Conservation (phyloP, 495 filamentous ascomycete genomes). For the Xylaria palmicola region DNA sequence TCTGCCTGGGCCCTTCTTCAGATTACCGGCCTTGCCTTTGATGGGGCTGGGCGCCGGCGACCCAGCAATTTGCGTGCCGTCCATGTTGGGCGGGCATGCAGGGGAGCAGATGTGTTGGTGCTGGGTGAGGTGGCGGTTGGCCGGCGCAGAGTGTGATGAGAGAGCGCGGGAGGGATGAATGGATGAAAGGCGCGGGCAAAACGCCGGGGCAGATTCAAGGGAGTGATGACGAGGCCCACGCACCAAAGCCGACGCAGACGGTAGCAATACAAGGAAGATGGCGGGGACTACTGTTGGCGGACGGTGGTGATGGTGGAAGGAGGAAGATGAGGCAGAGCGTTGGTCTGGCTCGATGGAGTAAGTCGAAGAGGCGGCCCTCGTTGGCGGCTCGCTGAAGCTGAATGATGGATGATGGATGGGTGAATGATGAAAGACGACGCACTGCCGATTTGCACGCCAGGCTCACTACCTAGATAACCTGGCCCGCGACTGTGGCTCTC, state of each 20-base stretch:
- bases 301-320: background rate
- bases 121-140: background rate
- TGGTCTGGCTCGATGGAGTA: background rate
- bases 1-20: conserved; percentile 22
- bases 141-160: background rate
- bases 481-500: background rate
- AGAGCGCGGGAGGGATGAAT: background rate
- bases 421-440: too few relatives aligned
- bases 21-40: conserved; percentile 26
- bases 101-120: background rate
- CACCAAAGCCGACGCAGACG: background rate
- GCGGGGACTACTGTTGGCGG: background rate
- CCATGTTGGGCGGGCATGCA: conserved; percentile 27
- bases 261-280: background rate
- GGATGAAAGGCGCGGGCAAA: background rate
- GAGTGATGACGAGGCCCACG: background rate
- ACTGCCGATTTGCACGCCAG: too few relatives aligned
- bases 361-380: background rate
- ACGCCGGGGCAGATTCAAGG: background rate
- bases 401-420: conserved; percentile 1
- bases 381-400: conserved; percentile 4
- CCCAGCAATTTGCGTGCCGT: conserved; percentile 26
- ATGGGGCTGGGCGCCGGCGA: conserved; percentile 34
- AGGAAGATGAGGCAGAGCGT: background rate
- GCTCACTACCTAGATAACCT: too few relatives aligned